Percentiles rank a stretch among this genome's conserved stretches.
These are phyloP conservation scores for Penicillium subrubescens DNA, from an alignment of 495 filamentous ascomycete species.

Conservation along the genomic window DNA sequence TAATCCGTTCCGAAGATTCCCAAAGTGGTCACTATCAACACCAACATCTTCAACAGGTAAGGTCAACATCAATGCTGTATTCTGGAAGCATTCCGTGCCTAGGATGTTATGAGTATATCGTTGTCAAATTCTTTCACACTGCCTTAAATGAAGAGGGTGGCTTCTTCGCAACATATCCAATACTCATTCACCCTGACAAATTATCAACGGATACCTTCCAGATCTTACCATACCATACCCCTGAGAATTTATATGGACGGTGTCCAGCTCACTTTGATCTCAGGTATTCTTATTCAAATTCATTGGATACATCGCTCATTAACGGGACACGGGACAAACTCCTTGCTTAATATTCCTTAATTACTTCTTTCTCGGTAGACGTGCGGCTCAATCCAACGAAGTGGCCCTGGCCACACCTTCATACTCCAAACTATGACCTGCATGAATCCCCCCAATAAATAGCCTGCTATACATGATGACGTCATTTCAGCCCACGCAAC, in stretches of 20 bases:
- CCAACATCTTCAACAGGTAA: no score
- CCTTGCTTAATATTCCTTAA: not conserved
- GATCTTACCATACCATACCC: not conserved
- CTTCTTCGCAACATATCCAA: not conserved
- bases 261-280: not conserved
- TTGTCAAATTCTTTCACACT: no score
- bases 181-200: slow-evolving; percentile 7
- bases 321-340: not conserved
- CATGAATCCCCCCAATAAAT: not conserved
- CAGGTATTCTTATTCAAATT: not conserved
- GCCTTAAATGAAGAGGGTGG: no score
- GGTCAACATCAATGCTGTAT: no score
- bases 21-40: no score
- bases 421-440: not conserved
- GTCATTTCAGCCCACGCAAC: not conserved
- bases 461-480: not conserved
- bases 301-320: not conserved
- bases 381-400: not conserved
- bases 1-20: not conserved
- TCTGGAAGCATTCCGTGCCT: no score
- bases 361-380: not conserved
- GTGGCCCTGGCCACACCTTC: not conserved
- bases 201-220: slow-evolving; percentile 1
- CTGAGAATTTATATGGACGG: not conserved
- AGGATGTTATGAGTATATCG: no score